Evolutionary conservation across 352 stramenopile genomes (phyloP), one percentile per base, ranked within the genome.

Genomic region (Globisporangium irregulare): DNA sequence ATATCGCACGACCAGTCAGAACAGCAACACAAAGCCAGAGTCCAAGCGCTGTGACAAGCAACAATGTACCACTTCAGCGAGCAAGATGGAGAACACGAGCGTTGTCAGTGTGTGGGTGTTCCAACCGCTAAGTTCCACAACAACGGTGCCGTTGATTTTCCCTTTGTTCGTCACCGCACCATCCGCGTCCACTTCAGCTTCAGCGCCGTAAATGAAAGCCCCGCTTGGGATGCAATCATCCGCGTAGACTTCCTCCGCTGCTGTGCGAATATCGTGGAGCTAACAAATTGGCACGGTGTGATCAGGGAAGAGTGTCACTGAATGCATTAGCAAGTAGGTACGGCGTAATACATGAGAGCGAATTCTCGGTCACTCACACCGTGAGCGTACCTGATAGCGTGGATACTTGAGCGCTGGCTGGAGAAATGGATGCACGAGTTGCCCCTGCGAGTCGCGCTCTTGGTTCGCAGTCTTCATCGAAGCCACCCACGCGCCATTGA

Each of bases 61-160:
- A 32, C 29, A 7, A 68, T 69, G 14, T 48, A 79, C 72, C 46
- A 84, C 36, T 63, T 63, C 58, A 14, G 36, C n/a, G 58, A 63
- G 36, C 58, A 63, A 32, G 18, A 67, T 51, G 34, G 27, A 46
- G n/a, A 61, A 67, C 15, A 67, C 62, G 25, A 61, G 24, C 43
- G 62, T 51, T 5, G 32, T 53, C 27, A 67, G 18, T 48, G 27
- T 29, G 34, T 36, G 22, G 24, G 41, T 29, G 18, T 43, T 48
- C 41, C 59, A 65, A 24, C 59, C 59, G n/a, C 18, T 65, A 6
- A 65, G 59, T 20, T 78, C 71, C 8, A 82, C 15, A 10, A 82
- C 59, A 15, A 82, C 62, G 3, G 70, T 76, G 12, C 73, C 71
- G 15, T 78, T 56, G 46, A 70, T 51, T 0, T 56, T 56, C 7